Evolutionary conservation across 139 green algal genomes (phyloP), one percentile per base, ranked within the genome.

Genomic region (Volvox reticuliferus): DNA sequence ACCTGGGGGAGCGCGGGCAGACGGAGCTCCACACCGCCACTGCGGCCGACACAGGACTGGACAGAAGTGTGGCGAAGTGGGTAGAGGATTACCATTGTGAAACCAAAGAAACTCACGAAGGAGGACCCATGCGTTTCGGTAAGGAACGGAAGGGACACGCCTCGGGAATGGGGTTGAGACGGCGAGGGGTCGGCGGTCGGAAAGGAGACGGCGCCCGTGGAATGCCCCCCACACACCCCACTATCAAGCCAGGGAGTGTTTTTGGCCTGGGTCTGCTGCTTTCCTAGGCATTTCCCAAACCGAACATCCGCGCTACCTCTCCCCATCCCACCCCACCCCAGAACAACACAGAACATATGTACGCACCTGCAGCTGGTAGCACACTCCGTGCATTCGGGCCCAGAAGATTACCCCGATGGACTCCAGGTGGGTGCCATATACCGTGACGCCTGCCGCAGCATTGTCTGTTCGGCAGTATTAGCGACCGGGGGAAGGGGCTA

Each of bases 391-490:
- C 65, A 80, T 68, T 1, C 83, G 67, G 2, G 67, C 83, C 83
- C 83, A 88, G 19, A 68, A 80, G 33, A 28, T 37, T 5, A n/a
- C 24, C 24, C 35, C 67, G 1, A 28, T 36, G 12, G 1, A 18
- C 1, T 37, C 18, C 24, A 89, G 85, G 44, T 82, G 20, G 37
- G 37, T 71, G 85, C 85, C 85, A 71, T 89, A 89, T 36, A 89
- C 24, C 1, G 22, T 36, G 21, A 88, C 82, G 63, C 78, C 82
- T 22, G 21, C 33, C 1, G 1, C 61, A 18, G 19, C n/a, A 0
- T 18, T 61, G n/a, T 76, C 81, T 87, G 81, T 28, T 55, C 44
- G 44, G 44, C 9, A 55, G 9, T 9, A 55, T 55, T 55, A 55
- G 37, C 50, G 65, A 30, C 21, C 2, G 62, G 65, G 16, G 65